These are phyloP conservation scores for Xylaria sp. DNA, from an alignment of 2,329 filamentous ascomycete species.

Conservation along the genomic window DNA sequence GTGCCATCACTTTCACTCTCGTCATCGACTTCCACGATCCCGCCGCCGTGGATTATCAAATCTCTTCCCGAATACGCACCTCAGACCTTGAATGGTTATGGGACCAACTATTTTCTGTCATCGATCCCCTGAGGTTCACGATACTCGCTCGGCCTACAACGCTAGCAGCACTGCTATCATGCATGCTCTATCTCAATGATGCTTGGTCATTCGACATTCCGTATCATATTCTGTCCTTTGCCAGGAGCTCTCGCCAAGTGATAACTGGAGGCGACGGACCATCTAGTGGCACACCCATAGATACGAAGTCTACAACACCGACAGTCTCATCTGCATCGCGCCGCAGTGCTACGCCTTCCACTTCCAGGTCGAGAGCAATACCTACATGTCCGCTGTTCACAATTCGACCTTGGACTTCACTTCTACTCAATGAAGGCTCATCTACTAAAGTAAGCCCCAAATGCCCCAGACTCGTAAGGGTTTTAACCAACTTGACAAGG, in stretches of 20 bases:
- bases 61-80: conserved; percentile 50
- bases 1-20: conserved; percentile 57
- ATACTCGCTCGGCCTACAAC: conserved; percentile 71
- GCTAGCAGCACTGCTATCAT: conserved; percentile 69
- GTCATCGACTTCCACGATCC: conserved; percentile 52
- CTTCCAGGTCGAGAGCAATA: conserved; percentile 27
- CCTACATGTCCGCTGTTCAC: conserved; percentile 61
- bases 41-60: conserved; percentile 45
- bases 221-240: conserved; percentile 68
- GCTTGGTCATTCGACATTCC: conserved; percentile 72
- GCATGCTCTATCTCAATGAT: conserved; percentile 66
- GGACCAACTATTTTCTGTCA: conserved; percentile 63
- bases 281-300: not conserved
- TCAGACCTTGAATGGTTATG: conserved; percentile 60
- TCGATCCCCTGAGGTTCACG: conserved; percentile 65
- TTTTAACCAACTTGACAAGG: conserved; percentile 16
- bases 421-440: conserved; percentile 80
- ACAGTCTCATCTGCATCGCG: conserved; percentile 3
- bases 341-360: conserved; percentile 17
- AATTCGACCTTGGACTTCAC: conserved; percentile 70
- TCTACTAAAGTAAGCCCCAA: conserved; percentile 65
- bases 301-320: conserved; percentile 6
- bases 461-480: not conserved
- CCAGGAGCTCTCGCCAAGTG: conserved; percentile 44
- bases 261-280: not conserved